Conservation (phyloP, 2,329 filamentous ascomycete genomes). For the Nemania sp. region DNA sequence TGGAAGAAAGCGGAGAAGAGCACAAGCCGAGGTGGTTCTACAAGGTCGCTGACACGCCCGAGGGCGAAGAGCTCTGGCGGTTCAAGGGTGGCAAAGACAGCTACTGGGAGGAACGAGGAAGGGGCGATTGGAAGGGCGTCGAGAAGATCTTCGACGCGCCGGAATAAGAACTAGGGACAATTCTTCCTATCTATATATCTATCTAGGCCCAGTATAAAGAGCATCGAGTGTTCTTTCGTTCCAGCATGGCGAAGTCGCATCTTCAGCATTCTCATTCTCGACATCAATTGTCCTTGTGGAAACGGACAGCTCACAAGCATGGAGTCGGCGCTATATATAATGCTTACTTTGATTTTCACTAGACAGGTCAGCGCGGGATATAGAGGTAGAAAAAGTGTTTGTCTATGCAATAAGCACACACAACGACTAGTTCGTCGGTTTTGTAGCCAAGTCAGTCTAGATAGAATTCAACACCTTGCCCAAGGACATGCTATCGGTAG, state of each 20-base stretch:
- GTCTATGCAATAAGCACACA: neutral
- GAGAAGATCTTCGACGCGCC: slow-evolving; percentile 48
- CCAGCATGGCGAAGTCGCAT: neutral
- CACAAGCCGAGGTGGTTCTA: slow-evolving; percentile 89
- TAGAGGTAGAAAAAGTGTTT: neutral
- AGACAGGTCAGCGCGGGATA: slow-evolving; percentile 2
- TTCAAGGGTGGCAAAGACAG: slow-evolving; percentile 84
- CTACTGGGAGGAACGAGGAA: slow-evolving; percentile 88
- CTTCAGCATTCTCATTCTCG: neutral
- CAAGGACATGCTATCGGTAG: neutral
- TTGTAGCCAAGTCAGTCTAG: neutral
- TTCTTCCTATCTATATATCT: neutral
- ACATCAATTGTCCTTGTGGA: neutral
- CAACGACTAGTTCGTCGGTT: neutral
- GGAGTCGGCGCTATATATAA: slow-evolving; percentile 8
- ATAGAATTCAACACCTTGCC: slow-evolving; percentile 6
- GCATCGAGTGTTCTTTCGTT: neutral
- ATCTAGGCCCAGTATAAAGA: slow-evolving; percentile 9
- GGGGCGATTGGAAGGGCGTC: slow-evolving; percentile 49
- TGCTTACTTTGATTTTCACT: neutral
- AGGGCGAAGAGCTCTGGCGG: slow-evolving; percentile 78
- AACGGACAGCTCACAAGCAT: neutral
- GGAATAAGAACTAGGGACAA: slow-evolving; percentile 21
- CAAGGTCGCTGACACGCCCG: slow-evolving; percentile 69
- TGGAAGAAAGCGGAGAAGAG: slow-evolving; percentile 79